These are phyloP conservation scores for Capsella rubella DNA, from an alignment of 441 rosid genomes.

Conservation along the genomic window DNA sequence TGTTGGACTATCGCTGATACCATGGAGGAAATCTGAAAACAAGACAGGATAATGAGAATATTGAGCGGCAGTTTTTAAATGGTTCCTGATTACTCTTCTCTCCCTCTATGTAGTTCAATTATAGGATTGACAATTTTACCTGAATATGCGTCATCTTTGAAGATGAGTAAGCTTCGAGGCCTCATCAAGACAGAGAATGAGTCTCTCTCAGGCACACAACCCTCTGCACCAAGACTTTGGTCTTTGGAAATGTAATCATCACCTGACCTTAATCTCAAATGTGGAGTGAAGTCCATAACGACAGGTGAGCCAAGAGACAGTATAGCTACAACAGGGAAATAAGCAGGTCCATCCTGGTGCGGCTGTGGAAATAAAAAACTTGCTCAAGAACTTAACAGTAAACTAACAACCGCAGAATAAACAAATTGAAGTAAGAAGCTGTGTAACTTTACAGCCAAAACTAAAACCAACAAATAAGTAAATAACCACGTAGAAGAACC, in stretches of 20 bases:
- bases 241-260: constrained; percentile 24
- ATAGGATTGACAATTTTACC: constrained; percentile 46
- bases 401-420: not conserved
- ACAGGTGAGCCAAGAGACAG: constrained; percentile 84
- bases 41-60: constrained; percentile 6
- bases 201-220: constrained; percentile 39
- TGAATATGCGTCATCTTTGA: constrained; percentile 78
- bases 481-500: not conserved
- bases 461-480: not conserved
- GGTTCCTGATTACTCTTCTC: not conserved
- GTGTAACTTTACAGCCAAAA: not conserved
- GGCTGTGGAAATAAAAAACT: constrained; percentile 57
- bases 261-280: constrained; percentile 57
- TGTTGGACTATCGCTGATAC: constrained; percentile 62
- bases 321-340: constrained; percentile 87
- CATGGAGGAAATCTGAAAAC: constrained; percentile 79
- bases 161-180: constrained; percentile 85
- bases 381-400: constrained; percentile 5
- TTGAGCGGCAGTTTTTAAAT: not conserved
- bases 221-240: constrained; percentile 31
- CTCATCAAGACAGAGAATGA: constrained; percentile 72
- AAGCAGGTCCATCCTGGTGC: constrained; percentile 96
- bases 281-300: constrained; percentile 86
- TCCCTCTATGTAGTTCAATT: not conserved
- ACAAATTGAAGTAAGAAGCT: constrained; percentile 11